Evolutionary conservation across 495 filamentous ascomycete genomes (phyloP), one percentile per base, ranked within the genome.

Genomic region (Trichoderma asperelloides): DNA sequence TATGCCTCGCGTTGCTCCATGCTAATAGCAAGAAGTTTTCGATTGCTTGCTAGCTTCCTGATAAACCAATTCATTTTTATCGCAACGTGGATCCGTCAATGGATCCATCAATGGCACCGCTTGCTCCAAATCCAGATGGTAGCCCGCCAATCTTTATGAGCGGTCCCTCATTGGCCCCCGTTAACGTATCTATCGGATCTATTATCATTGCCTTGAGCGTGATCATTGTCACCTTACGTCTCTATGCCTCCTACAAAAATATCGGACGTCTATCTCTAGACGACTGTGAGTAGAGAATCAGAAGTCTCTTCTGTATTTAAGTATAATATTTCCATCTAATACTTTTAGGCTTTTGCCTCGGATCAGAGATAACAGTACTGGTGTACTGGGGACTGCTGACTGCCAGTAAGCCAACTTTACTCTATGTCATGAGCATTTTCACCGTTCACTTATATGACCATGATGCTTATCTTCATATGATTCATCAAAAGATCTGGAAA

Each of bases 271-370:
- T 65, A 47, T 47, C 25, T 49, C 13, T 49, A 9, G 27, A 66
- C 9, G 64, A 68, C 63, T 65, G 67, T 64, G 23, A 49, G 16
- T 62, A 12, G 13, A 45, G 41, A 45, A 0, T 16, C 13, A 18
- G 63, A 49, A 64, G 6, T 21, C 49, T n/a, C 16, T 8, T 21
- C 21, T 16, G 5, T 25, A 0, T 11, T 55, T 23, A n/a, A 9
- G 49, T 3, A 55, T 23, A 25, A 55, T 9, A n/a, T 55, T 3
- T 6, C 21, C n/a, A 55, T 63, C 65, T 27, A 67, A 65, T 45
- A 62, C 51, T 49, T 45, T 47, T 23, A 67, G 37, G 39, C 45
- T 57, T 68, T 62, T 23, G 63, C 57, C 27, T 55, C 16, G 49
- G 49, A 25, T 16, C 49, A 25, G 49, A 55, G 8, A 55, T 55